Evolutionary conservation across 2,329 filamentous ascomycete species (phyloP).

Genomic region (Elsinoe perseae): DNA sequence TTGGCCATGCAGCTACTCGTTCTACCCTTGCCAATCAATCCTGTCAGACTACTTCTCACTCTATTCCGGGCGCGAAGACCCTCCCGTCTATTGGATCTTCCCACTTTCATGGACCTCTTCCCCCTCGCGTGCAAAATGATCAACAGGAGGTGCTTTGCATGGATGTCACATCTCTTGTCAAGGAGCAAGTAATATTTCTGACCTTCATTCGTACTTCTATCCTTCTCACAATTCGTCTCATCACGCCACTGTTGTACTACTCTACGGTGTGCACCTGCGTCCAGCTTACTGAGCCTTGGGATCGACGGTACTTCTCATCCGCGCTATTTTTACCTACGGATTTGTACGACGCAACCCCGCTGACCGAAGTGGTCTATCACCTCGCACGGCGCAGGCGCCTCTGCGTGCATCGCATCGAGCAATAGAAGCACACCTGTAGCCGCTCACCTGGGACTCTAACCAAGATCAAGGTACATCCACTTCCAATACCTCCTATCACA

Average conservation of each 20-base stretch:
- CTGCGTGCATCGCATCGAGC: conserved; percentile 3
- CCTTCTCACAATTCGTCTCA: neutral
- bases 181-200: neutral
- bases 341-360: conserved; percentile 2
- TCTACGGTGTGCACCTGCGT: neutral
- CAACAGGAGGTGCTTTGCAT: conserved; percentile 5
- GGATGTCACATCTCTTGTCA: neutral
- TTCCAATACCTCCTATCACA: conserved; percentile 8
- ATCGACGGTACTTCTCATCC: neutral
- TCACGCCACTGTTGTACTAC: neutral
- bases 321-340: conserved; percentile 8
- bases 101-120: neutral
- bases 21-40: conserved; percentile 12
- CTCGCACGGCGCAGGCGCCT: conserved; percentile 8
- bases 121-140: conserved; percentile 6
- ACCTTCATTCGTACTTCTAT: neutral
- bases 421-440: conserved; percentile 14
- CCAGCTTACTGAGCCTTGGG: conserved; percentile 7
- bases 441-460: conserved; percentile 10
- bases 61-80: conserved; percentile 14
- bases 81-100: conserved; percentile 1
- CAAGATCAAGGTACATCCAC: conserved; percentile 12
- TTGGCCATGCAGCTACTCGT: conserved; percentile 13
- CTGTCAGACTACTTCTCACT: conserved; percentile 11
- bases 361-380: conserved; percentile 5